These are phyloP conservation scores for Russula earlei DNA, from an alignment of 768 basidiomycete species.

Conservation along the genomic window DNA sequence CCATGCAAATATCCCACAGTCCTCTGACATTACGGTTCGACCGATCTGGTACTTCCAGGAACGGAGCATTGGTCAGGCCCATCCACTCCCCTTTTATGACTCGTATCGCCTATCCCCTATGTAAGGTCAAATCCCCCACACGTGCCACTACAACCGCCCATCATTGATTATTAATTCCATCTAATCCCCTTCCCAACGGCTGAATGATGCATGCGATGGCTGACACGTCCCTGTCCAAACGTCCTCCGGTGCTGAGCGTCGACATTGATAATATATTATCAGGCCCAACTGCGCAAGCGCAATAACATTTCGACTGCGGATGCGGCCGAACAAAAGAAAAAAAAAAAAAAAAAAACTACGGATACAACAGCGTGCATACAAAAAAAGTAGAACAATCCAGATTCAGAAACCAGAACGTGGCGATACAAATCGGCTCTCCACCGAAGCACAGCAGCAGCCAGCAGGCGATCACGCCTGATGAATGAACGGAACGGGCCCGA, in stretches of 20 bases:
- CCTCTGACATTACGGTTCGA: not conserved
- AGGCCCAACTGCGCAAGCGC: too few species aligned
- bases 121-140: not conserved
- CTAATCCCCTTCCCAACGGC: too few species aligned
- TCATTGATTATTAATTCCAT: not conserved
- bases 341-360: conserved; percentile 2
- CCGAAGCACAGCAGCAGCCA: not conserved
- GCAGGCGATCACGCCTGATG: not conserved
- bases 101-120: not conserved
- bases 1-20: too few species aligned
- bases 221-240: not conserved
- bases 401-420: not conserved
- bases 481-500: not conserved
- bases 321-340: not conserved
- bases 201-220: not conserved
- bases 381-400: not conserved
- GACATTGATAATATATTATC: not conserved
- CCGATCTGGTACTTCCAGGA: not conserved
- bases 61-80: not conserved
- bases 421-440: conserved; percentile 4
- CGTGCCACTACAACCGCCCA: not conserved
- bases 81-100: not conserved
- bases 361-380: conserved; percentile 1
- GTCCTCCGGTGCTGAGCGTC: not conserved
- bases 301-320: not conserved